Evolutionary conservation across 2,329 filamentous ascomycete species (phyloP), one percentile per base, ranked within the genome.

Genomic region (Coniochaeta hoffmannii): DNA sequence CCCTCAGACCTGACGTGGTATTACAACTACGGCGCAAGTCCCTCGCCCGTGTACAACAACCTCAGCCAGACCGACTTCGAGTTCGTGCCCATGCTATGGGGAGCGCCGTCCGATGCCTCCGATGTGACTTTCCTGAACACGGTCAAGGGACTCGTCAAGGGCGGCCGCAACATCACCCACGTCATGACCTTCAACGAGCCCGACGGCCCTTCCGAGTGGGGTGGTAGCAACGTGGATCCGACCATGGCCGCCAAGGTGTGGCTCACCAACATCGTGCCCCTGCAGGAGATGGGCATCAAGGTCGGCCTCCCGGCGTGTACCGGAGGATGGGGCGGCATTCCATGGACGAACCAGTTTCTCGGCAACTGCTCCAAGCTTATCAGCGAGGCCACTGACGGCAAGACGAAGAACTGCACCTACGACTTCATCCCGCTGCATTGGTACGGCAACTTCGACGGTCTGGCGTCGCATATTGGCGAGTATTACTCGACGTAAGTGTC

Each of bases 1-100:
- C 76, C 74, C 35, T 81, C 79, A 17, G 80, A 83, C 41, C 71
- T 93, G 55, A 87, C 83, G 3, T 94, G 89, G 89, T 94, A 94
- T 76, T 94, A 93, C 78, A 93, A 92, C 74, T 94, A 92, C 69
- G 70, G 72, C 26, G 65, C 75, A 19, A 66, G 69, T 3, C 87
- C 88, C 1, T 81, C 84, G 0, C 59, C 76, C 0, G 72, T 72
- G 41, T 86, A 78, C 65, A 60, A 68, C 38, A 68, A 75, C 52
- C 64, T 76, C 30, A 62, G 76, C 0, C 80, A 85, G 62, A 71
- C 74, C 14, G 69, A 76, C 14, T 82, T 93, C 62, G 78, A 89
- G 67, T 94, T 90, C 68, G 84, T 93, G 1, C 89, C 89, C 53
- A 90, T 91, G 88, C 80, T 91, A 57, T 93, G 86, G 86, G 87